These are phyloP conservation scores for Massariosphaeria phaeospora DNA, from an alignment of 495 filamentous ascomycete species.

Conservation along the genomic window DNA sequence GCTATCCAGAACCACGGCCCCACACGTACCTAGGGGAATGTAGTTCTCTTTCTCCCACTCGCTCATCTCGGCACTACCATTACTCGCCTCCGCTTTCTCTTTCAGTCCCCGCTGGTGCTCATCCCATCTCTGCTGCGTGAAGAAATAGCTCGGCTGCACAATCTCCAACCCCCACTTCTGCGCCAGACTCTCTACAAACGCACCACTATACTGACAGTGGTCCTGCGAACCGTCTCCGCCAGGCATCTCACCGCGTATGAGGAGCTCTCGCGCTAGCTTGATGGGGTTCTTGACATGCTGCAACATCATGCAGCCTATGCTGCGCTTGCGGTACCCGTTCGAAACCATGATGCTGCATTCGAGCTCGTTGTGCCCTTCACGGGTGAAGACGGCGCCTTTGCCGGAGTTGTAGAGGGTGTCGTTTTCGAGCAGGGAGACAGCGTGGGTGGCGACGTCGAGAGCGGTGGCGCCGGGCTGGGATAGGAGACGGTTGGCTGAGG, in stretches of 20 bases:
- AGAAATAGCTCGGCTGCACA: slow-evolving; percentile 69
- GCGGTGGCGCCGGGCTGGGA: slow-evolving; percentile 45
- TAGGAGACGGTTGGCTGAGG: slow-evolving; percentile 45
- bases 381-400: slow-evolving; percentile 80
- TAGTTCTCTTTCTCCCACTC: slow-evolving; percentile 53
- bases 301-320: slow-evolving; percentile 68
- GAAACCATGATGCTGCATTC: slow-evolving; percentile 90
- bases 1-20: slow-evolving; percentile 71
- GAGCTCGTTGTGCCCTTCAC: slow-evolving; percentile 75
- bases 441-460: slow-evolving; percentile 68
- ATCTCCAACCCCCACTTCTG: slow-evolving; percentile 62
- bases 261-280: slow-evolving; percentile 63
- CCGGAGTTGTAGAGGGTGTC: slow-evolving; percentile 81
- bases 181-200: slow-evolving; percentile 62
- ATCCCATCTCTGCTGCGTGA: slow-evolving; percentile 73
- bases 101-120: slow-evolving; percentile 66
- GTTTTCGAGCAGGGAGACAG: slow-evolving; percentile 73
- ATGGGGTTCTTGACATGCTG: slow-evolving; percentile 74
- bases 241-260: slow-evolving; percentile 56
- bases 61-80: slow-evolving; percentile 19
- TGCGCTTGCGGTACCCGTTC: slow-evolving; percentile 65
- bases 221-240: slow-evolving; percentile 47
- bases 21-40: slow-evolving; percentile 77
- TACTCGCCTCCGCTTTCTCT: not conserved
- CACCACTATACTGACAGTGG: slow-evolving; percentile 64